Evolutionary conservation across 2,329 filamentous ascomycete genomes (phyloP).

Genomic region (Beauveria bassiana): DNA sequence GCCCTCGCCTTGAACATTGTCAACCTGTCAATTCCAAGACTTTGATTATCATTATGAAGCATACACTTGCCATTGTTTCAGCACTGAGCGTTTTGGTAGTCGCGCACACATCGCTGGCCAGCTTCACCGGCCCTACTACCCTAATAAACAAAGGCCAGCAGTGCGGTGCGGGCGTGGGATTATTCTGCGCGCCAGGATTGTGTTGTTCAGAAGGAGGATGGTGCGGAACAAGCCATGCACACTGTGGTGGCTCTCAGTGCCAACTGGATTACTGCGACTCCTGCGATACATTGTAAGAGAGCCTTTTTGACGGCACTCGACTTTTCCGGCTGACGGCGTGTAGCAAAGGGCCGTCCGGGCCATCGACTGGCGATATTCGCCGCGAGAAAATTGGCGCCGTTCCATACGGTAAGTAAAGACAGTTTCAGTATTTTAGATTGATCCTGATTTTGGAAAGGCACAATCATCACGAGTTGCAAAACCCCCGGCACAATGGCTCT

Average conservation of each 20-base stretch:
- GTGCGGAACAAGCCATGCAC: slow-evolving; percentile 28
- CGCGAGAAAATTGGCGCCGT: slow-evolving; percentile 27
- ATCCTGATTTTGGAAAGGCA: slow-evolving; percentile 19
- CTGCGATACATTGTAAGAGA: slow-evolving; percentile 33
- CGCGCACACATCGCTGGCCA: neutral
- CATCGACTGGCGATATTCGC: slow-evolving; percentile 23
- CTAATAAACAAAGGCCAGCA: slow-evolving; percentile 9
- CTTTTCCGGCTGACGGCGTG: neutral
- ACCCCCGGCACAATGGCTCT: slow-evolving; percentile 32
- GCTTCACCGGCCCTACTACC: neutral
- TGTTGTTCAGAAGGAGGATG: slow-evolving; percentile 32
- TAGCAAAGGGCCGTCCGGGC: slow-evolving; percentile 21
- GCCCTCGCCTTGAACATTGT: too few relatives aligned
- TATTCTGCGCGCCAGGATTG: slow-evolving; percentile 22
- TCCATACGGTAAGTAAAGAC: slow-evolving; percentile 27
- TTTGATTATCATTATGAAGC: neutral
- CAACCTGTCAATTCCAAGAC: too few relatives aligned
- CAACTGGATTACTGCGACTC: slow-evolving; percentile 32
- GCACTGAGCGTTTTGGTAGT: neutral
- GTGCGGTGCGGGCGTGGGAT: slow-evolving; percentile 29
- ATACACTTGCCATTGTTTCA: neutral
- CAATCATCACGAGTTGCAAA: slow-evolving; percentile 28
- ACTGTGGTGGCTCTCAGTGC: slow-evolving; percentile 30
- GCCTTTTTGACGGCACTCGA: neutral
- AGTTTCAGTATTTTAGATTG: neutral